phyloP scores from a whole-genome alignment of 306 rosid genomes.

The Arachis hypogaea region DNA sequence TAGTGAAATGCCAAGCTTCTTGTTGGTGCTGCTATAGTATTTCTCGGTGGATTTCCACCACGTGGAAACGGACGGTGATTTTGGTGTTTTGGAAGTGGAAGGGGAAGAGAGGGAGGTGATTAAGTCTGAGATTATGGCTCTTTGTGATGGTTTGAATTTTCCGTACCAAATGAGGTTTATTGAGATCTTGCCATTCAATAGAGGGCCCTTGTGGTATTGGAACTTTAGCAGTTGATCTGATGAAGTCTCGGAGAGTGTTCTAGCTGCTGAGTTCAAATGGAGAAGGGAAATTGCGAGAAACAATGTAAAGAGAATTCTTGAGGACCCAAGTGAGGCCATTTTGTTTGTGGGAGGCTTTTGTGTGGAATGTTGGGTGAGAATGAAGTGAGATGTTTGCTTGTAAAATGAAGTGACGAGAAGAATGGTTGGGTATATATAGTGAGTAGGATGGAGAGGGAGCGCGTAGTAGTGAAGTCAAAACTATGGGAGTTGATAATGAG shows the following conservation, averaged over 20 bases:
- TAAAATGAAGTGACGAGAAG: constrained; percentile 1
- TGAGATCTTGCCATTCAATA: constrained; percentile 43
- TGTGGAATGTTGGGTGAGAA: background rate
- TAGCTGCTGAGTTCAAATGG: constrained; percentile 35
- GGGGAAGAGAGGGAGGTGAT: constrained; percentile 46
- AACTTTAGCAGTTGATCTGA: constrained; percentile 35
- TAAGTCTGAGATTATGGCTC: constrained; percentile 54
- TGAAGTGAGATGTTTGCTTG: background rate
- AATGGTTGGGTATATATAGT: constrained; percentile 17
- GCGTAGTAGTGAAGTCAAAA: constrained; percentile 18
- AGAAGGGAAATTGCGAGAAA: constrained; percentile 35
- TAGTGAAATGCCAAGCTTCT: constrained; percentile 38
- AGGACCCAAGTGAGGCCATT: constrained; percentile 39
- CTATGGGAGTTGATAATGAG: background rate
- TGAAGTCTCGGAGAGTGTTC: constrained; percentile 29
- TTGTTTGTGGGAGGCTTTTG: background rate
- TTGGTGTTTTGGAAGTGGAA: constrained; percentile 21
- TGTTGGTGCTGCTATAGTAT: constrained; percentile 37
- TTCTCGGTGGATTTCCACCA: constrained; percentile 63
- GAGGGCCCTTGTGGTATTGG: constrained; percentile 52
- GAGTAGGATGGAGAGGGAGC: background rate
- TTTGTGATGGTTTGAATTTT: constrained; percentile 58
- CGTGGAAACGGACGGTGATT: constrained; percentile 51
- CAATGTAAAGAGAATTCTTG: constrained; percentile 4
- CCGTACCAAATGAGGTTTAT: constrained; percentile 59